A percentile compares a stretch with the other conserved stretches of the same genome.
Conservation (phyloP, 306 rosid genomes). For the Lablab purpureus region DNA sequence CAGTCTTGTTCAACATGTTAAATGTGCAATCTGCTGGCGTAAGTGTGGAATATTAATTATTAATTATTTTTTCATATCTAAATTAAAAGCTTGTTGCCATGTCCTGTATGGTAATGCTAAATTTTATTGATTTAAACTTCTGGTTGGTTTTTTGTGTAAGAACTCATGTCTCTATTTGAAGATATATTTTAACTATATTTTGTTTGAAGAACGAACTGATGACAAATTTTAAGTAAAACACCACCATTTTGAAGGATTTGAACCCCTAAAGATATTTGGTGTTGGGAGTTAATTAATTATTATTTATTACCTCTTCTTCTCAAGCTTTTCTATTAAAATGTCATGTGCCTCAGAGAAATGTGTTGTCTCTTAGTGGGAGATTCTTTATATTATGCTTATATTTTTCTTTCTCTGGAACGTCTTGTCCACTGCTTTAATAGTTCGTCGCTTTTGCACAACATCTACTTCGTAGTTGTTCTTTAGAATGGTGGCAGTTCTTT, state of each 20-base stretch:
- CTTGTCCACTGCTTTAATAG: slow-evolving; percentile 5
- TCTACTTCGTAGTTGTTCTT: slow-evolving; percentile 24
- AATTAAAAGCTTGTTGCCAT: slow-evolving; percentile 22
- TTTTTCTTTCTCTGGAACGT: slow-evolving; percentile 21
- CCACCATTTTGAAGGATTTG: neutral
- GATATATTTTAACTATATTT: neutral
- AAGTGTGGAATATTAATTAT: slow-evolving; percentile 28
- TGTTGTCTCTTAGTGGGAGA: neutral
- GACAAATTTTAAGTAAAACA: neutral
- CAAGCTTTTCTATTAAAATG: slow-evolving; percentile 16
- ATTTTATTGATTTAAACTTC: slow-evolving; percentile 7
- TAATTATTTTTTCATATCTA: slow-evolving; percentile 1
- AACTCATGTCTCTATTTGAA: neutral
- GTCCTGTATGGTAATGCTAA: slow-evolving; percentile 24
- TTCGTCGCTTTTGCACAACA: slow-evolving; percentile 23
- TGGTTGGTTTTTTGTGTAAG: slow-evolving; percentile 19
- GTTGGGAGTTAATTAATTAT: slow-evolving; percentile 7
- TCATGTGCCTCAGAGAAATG: neutral
- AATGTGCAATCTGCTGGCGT: slow-evolving; percentile 23
- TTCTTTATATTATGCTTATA: neutral
- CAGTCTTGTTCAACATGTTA: slow-evolving; percentile 15
- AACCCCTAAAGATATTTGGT: neutral
- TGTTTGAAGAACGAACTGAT: neutral
- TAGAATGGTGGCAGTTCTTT: slow-evolving; percentile 16
- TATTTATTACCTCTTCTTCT: neutral